Percentiles rank a stretch among this genome's conserved stretches.
Conservation (phyloP, 2,329 filamentous ascomycete species). For the Lomentospora prolificans region DNA sequence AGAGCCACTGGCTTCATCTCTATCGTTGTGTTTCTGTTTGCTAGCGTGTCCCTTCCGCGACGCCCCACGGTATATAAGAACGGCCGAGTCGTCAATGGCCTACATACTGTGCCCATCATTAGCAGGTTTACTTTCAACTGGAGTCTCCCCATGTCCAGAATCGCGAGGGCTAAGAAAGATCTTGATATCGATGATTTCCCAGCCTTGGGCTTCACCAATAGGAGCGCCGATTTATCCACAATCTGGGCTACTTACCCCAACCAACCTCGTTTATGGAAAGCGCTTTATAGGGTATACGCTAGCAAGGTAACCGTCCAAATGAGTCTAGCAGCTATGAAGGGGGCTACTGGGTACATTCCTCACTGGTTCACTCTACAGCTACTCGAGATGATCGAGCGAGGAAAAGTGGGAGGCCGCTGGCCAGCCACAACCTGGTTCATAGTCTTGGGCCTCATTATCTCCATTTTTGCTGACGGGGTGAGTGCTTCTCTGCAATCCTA, state of each 20-base stretch:
- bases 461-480: constrained; percentile 43
- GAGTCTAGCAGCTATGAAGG: constrained; percentile 40
- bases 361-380: constrained; percentile 61
- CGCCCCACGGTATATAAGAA: constrained; percentile 56
- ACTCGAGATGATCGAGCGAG: constrained; percentile 52
- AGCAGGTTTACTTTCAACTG: constrained; percentile 57
- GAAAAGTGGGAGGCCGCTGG: constrained; percentile 28
- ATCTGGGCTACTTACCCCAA: constrained; percentile 39
- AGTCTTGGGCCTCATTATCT: constrained; percentile 52
- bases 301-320: constrained; percentile 48
- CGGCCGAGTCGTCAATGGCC: constrained; percentile 50
- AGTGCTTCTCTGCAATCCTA: constrained; percentile 1
- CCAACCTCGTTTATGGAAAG: constrained; percentile 46
- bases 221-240: constrained; percentile 38
- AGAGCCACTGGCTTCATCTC: constrained; percentile 37
- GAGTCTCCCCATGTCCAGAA: constrained; percentile 43
- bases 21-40: constrained; percentile 33
- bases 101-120: constrained; percentile 51
- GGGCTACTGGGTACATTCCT: constrained; percentile 56
- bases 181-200: constrained; percentile 56
- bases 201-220: constrained; percentile 44
- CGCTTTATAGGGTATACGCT: constrained; percentile 49
- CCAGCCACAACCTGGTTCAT: constrained; percentile 53
- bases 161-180: constrained; percentile 46
- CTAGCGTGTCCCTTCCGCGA: constrained; percentile 50